Base-by-base conservation (phyloP, 352 stramenopile genomes). In the Globisporangium barbulae region DNA sequence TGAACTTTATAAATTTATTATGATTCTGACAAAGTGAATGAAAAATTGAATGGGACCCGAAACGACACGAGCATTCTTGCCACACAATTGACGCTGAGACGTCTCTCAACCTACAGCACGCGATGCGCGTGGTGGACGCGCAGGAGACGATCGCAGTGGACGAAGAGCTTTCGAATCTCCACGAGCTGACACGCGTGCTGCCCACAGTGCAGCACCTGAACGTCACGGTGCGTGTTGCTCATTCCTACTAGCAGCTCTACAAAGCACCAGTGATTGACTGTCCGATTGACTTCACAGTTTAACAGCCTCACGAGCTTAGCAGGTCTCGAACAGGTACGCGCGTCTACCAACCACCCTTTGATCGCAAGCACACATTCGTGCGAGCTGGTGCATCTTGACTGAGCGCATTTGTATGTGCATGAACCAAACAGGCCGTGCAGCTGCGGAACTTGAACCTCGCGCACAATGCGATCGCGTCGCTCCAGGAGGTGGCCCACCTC, bases 401-500 rank as follows among this genome's bases (percentile, higher is more conserved):
- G 19, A 17, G 50, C 15, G 17, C 39, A 21, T 37, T 22, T 8
- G 12, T 53, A 5, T 17, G 2, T 55, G 25, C 15, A 39, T 39
- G 8, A 13, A 8, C 7, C 45, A 28, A 28, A 0, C 60, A 81
- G 66, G 83, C 73, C 50, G 71, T 44, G 17, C 67, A 74, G 54
- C 68, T 93, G 25, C 74, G 73, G 12, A 74, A 76, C 30, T 72
- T 93, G 21, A 87, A 93, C 59, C 55, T 93, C 13, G 79, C 74
- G 19, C 73, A 90, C 63, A 93, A 93, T 35, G 48, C 50, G 17
- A 47, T 93, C 22, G 66, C 64, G 49, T 86, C 71, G 33, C 59
- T 90, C 17, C 59, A 66, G 2, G 79, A 83, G 28, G 41, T 89
- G 22, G 70, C 74, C 5, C 22, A n/a, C 5, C 54, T 93, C 41